Base-by-base conservation (phyloP, 768 basidiomycete genomes). In the Tulasnella sp. region DNA sequence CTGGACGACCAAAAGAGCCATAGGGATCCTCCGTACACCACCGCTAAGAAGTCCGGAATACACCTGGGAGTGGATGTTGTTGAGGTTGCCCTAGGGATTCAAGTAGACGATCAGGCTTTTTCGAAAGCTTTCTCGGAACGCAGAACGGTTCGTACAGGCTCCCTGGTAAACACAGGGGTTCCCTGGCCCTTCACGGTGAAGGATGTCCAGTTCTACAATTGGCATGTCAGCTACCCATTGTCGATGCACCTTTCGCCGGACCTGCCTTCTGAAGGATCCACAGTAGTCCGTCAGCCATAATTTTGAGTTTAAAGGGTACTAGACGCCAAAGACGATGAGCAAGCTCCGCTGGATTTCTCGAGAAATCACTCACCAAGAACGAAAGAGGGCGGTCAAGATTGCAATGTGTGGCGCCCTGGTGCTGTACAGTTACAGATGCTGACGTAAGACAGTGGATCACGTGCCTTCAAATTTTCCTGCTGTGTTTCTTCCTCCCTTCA, bases 381-480 rank as follows among this genome's bases (percentile, higher is more conserved):
- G 64, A 60, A 34, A 28, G 28, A 31, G 28, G 4, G 31, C 34
- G 64, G 64, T 69, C 64, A 28, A 34, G 64, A 69, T 69, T 69
- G 34, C 64, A 69, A 69, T 18, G 64, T 69, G 64, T 69, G 64
- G 64, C 64, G 64, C 64, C 18, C 6, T 69, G 64, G 64, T 69
- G 28, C 64, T 69, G 64, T 69, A 69, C 28, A 69, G 64, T 28
- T 69, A 69, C 28, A 37, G 1, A 1, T 28, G 34, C 64, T 69
- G 28, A 69, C 34, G 31, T 34, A 5, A 69, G 64, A 18, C 64
- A n/a, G 46, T 24, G 22, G 28, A 34, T 69, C 64, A 69, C 64
- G 64, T 69, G 64, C 64, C 31, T 34, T 69, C 64, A 69, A 69
- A 69, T 69, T 69, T 69, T 69, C 64, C 58, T 60, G 6, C 34